Evolutionary conservation across 495 filamentous ascomycete species (phyloP).

Genomic region (Xylaria cubensis): DNA sequence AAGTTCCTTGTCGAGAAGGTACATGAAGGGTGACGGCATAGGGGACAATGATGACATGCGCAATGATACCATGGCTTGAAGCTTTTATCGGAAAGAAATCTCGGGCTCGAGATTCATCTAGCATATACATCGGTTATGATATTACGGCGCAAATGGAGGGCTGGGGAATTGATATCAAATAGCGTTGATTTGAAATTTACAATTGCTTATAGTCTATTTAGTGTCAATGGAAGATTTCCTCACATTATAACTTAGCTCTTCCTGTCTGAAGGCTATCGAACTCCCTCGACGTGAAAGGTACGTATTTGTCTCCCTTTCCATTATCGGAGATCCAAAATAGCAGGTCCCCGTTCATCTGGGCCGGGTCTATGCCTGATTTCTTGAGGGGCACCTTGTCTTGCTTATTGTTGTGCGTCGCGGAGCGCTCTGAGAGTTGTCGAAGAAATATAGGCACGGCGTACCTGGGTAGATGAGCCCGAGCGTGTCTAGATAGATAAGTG

Average conservation of each 20-base stretch:
- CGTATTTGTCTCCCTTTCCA: conserved; percentile 57
- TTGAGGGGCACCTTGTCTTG: conserved; percentile 79
- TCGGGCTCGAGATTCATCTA: background rate
- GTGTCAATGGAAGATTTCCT: background rate
- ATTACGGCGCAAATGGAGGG: background rate
- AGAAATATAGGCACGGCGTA: conserved; percentile 84
- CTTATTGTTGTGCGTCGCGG: conserved; percentile 82
- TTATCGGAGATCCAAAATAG: conserved; percentile 64
- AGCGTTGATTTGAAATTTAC: background rate
- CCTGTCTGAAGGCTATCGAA: conserved; percentile 62
- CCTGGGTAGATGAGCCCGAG: conserved; percentile 64
- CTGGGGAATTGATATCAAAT: background rate
- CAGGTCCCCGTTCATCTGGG: conserved; percentile 58
- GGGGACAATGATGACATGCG: background rate
- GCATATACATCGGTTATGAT: background rate
- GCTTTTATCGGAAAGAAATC: background rate
- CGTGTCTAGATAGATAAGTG: conserved; percentile 44
- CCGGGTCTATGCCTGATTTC: conserved; percentile 73
- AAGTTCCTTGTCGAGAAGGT: background rate
- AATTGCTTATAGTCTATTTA: background rate
- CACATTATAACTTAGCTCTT: conserved; percentile 54
- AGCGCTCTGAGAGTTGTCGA: conserved; percentile 63
- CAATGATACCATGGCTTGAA: background rate
- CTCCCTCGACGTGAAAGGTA: conserved; percentile 62
- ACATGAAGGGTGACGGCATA: background rate